Base-by-base conservation (phyloP, 2,329 filamentous ascomycete genomes). In the Pestalotiopsis sp. region DNA sequence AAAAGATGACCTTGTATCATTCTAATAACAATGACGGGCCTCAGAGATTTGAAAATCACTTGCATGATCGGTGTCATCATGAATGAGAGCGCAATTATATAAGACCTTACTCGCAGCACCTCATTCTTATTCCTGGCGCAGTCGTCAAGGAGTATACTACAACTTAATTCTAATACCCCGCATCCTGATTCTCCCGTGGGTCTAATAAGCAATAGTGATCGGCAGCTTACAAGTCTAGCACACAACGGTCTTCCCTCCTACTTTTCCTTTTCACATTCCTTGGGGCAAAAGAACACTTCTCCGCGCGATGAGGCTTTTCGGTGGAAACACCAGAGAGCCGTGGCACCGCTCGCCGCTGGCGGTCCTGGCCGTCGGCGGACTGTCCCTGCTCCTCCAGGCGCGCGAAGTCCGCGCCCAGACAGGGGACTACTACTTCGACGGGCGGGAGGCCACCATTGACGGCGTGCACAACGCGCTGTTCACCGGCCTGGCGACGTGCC, bases 391-490 rank as follows among this genome's bases (percentile, higher is more conserved):
- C 3, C 38, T 25, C 5, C 64, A 63, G n/a, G 31, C 31, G 31
- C 23, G 27, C 14, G 4, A 55, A 31, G 52, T 20, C 12, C 23
- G 20, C 3, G 59, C 17, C 20, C 45, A 41, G 41, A 25, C 38
- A 17, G 64, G 31, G 31, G 31, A 36, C 31, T 36, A 61, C n/a
- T 69, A 63, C 74, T 84, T 89, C 69, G 86, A 90, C 68, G 78
- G 84, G 12, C 79, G 85, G 65, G 88, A 90, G 78, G 86, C 89
- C 2, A 90, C 88, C 0, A 86, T 91, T 68, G 79, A 85, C 38
- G 82, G 81, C 1, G 82, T 90, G 7, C 89, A 91, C 69, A 79
- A 85, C 72, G 84, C 84, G 9, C 81, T 92, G 9, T 85, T 84
- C 73, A 82, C 83, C 25, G 81, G 85, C 11, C 76, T 83, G 4